Conservation (phyloP, 73 alveolate species). For the Paramecium octaurelia region DNA sequence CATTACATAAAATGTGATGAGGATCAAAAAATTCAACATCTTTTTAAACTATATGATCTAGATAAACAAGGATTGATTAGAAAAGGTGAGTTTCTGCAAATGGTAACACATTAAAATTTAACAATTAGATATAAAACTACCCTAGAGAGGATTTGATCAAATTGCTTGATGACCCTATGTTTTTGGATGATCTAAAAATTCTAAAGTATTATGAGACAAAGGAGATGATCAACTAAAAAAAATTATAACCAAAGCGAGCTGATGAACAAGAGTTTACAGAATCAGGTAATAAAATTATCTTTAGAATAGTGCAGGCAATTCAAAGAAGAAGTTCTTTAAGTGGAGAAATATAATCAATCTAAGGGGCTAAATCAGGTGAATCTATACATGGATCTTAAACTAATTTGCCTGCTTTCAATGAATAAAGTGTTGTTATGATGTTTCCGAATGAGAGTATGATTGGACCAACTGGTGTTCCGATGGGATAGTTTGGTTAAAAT, state of each 20-base stretch:
- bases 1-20: slow-evolving; percentile 37
- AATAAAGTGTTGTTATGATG: slow-evolving; percentile 41
- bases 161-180: slow-evolving; percentile 1
- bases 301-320: background rate
- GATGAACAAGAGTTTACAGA: slow-evolving; percentile 5
- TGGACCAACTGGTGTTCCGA: slow-evolving; percentile 36
- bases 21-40: slow-evolving; percentile 16
- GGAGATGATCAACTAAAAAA: background rate
- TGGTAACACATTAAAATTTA: no score
- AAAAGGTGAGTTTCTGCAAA: background rate
- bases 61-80: background rate
- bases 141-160: slow-evolving; percentile 15
- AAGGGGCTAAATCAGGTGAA: background rate
- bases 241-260: background rate
- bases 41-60: slow-evolving; percentile 18
- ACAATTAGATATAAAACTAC: background rate
- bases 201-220: background rate
- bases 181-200: background rate
- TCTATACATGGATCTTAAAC: background rate
- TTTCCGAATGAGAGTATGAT: slow-evolving; percentile 40
- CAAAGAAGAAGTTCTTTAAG: background rate
- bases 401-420: background rate
- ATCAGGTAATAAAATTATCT: background rate
- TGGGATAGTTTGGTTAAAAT: slow-evolving; percentile 28
- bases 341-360: background rate